These are phyloP conservation scores for Albophoma yamanashiensis DNA, from an alignment of 2,329 filamentous ascomycete species.

Conservation along the genomic window DNA sequence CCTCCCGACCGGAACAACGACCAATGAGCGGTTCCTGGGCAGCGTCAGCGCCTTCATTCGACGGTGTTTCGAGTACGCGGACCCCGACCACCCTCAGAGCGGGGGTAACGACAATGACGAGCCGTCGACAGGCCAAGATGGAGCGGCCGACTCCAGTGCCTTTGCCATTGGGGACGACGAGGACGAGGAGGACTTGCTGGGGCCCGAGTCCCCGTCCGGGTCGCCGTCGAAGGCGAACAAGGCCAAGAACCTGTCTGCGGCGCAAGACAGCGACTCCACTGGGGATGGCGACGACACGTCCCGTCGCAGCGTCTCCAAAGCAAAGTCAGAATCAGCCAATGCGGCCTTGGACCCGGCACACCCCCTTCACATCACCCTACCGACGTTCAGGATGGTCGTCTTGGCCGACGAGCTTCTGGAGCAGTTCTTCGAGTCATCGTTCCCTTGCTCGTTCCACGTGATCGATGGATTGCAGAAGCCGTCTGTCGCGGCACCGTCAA, in stretches of 20 bases:
- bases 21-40: constrained; percentile 80
- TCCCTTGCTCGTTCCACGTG: constrained; percentile 85
- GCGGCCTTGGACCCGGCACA: constrained; percentile 85
- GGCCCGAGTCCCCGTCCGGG: constrained; percentile 38
- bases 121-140: constrained; percentile 13
- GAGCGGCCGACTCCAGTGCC: constrained; percentile 30
- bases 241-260: constrained; percentile 28
- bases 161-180: constrained; percentile 68
- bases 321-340: constrained; percentile 70
- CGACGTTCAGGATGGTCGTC: constrained; percentile 97
- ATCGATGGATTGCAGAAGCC: constrained; percentile 47
- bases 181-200: constrained; percentile 49
- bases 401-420: constrained; percentile 92
- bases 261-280: constrained; percentile 7
- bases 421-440: constrained; percentile 94
- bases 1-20: constrained; percentile 42
- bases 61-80: constrained; percentile 95
- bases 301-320: constrained; percentile 41
- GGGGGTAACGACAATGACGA: constrained; percentile 26
- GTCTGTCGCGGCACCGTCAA: constrained; percentile 16
- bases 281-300: constrained; percentile 9
- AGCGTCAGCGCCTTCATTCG: constrained; percentile 94
- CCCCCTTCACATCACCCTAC: constrained; percentile 88
- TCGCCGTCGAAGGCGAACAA: constrained; percentile 32
- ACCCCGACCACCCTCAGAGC: constrained; percentile 69